Percentiles rank a stretch among this genome's conserved stretches.
These are phyloP conservation scores for Gomphus bonarii DNA, from an alignment of 1,284 basidiomycete genomes.

Conservation along the genomic window DNA sequence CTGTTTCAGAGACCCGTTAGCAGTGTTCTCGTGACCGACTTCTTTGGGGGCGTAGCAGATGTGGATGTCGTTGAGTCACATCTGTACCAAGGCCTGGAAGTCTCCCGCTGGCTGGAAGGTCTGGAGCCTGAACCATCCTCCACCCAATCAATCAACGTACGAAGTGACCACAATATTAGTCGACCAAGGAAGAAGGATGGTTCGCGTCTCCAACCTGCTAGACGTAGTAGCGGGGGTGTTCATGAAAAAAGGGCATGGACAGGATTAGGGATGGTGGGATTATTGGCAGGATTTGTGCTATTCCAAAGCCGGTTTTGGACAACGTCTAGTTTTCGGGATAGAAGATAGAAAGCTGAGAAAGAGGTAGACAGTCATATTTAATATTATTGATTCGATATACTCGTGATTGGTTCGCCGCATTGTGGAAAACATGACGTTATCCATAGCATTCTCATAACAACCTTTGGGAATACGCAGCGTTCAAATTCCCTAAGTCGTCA, in stretches of 20 bases:
- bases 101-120: neutral
- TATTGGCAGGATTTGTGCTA: neutral
- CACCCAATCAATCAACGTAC: neutral
- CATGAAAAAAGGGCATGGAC: neutral
- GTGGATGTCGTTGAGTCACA: constrained; percentile 42
- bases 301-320: neutral
- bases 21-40: constrained; percentile 82
- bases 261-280: neutral
- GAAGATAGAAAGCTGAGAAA: no score
- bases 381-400: no score
- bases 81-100: neutral
- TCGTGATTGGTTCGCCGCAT: no score
- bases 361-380: no score
- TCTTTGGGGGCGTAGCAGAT: constrained; percentile 87
- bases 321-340: neutral
- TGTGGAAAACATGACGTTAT: no score
- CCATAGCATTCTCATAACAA: no score
- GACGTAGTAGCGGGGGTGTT: neutral
- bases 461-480: no score
- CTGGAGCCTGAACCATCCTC: neutral
- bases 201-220: neutral
- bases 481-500: no score
- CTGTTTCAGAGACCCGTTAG: constrained; percentile 65
- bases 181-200: neutral
- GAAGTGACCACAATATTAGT: neutral